Evolutionary conservation across 495 filamentous ascomycete species (phyloP).

Genomic region (Aspergillus ostianus): DNA sequence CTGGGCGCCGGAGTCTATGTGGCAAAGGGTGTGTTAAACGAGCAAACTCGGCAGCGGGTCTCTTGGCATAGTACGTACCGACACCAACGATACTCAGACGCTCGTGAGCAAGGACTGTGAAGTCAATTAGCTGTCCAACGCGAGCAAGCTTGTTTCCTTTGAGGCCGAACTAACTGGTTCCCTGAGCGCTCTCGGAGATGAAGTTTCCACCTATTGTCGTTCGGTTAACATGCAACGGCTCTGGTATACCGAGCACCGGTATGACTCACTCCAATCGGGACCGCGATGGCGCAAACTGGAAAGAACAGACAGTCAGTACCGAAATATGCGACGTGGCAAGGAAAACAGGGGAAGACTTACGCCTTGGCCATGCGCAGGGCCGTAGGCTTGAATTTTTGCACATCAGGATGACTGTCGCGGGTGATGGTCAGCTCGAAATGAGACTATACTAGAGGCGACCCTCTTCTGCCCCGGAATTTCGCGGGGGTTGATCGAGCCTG

Average conservation of each 20-base stretch:
- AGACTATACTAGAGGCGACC: background rate
- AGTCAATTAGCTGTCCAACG: slow-evolving; percentile 29
- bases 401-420: slow-evolving; percentile 78
- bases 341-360: slow-evolving; percentile 54
- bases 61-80: slow-evolving; percentile 56
- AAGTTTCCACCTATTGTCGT: slow-evolving; percentile 74
- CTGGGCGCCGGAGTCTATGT: slow-evolving; percentile 85
- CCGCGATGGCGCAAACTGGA: slow-evolving; percentile 88
- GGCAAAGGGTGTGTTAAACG: slow-evolving; percentile 23
- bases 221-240: slow-evolving; percentile 15
- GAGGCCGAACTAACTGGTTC: slow-evolving; percentile 53
- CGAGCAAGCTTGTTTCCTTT: background rate
- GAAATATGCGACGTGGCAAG: slow-evolving; percentile 16
- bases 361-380: slow-evolving; percentile 94
- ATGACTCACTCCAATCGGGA: slow-evolving; percentile 94
- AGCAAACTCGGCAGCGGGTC: slow-evolving; percentile 3
- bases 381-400: slow-evolving; percentile 93
- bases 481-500: background rate
- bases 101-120: slow-evolving; percentile 90
- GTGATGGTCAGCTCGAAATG: slow-evolving; percentile 22
- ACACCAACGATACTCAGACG: slow-evolving; percentile 97
- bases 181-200: slow-evolving; percentile 71
- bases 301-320: slow-evolving; percentile 37
- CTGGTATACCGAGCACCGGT: slow-evolving; percentile 6
- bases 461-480: background rate